A percentile compares a stretch with the other conserved stretches of the same genome.
phyloP scores from a whole-genome alignment of 1,284 basidiomycete species.

The Amylostereum chailletii region DNA sequence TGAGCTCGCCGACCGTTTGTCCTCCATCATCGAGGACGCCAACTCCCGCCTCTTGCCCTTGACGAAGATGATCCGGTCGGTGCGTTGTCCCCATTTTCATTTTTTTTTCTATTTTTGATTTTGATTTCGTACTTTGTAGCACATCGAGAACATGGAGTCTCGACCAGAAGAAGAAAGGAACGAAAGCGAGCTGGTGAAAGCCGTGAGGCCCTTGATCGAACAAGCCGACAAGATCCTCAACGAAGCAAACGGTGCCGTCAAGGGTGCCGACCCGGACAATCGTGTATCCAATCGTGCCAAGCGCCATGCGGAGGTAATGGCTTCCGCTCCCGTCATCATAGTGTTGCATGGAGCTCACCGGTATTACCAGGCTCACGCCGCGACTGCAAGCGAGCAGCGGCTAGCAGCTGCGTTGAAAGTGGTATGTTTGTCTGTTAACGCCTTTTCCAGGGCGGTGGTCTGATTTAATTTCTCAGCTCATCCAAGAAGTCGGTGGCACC shows the following conservation, averaged over 20 bases:
- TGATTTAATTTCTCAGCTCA: not conserved
- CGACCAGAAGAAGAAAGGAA: not conserved
- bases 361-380: not conserved
- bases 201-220: not conserved
- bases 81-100: not conserved
- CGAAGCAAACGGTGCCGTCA: not conserved
- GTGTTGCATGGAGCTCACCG: not conserved
- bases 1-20: not conserved
- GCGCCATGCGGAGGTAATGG: not conserved
- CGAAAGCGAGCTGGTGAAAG: not conserved
- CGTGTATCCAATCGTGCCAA: not conserved
- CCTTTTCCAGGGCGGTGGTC: not conserved
- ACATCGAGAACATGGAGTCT: constrained; percentile 1
- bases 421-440: not conserved
- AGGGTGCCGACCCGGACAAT: not conserved
- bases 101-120: not conserved
- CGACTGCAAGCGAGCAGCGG: not conserved
- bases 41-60: not conserved
- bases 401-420: not conserved
- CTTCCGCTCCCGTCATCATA: not conserved
- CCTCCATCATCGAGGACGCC: constrained; percentile 1
- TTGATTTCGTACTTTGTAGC: not conserved
- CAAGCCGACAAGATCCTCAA: not conserved
- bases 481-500: not conserved
- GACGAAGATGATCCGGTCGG: not conserved